These are phyloP conservation scores for Termitomyces eurrhizus DNA, from an alignment of 768 basidiomycete genomes.

Conservation along the genomic window DNA sequence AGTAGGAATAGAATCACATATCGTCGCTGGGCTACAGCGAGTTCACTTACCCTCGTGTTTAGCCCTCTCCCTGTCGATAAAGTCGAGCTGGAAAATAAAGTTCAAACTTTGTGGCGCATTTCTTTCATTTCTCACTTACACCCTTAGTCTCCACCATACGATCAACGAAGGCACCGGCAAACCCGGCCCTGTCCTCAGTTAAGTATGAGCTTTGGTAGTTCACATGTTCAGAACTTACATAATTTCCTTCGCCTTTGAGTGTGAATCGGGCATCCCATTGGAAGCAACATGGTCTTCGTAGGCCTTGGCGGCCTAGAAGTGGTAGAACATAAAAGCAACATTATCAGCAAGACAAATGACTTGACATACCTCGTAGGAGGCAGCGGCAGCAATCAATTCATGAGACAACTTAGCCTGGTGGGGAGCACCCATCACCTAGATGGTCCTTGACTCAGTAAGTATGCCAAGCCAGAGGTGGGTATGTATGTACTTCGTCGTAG, in stretches of 20 bases:
- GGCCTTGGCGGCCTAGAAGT: slow-evolving; percentile 53
- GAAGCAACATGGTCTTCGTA: slow-evolving; percentile 49
- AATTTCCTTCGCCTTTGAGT: slow-evolving; percentile 56
- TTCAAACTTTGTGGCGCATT: background rate
- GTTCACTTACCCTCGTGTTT: slow-evolving; percentile 23
- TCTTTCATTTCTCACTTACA: slow-evolving; percentile 18
- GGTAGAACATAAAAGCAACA: background rate
- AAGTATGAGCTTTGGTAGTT: background rate
- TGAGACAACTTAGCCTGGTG: slow-evolving; percentile 62
- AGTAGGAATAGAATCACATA: background rate
- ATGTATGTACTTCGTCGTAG: slow-evolving; percentile 32
- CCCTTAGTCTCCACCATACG: slow-evolving; percentile 53
- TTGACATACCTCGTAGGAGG: slow-evolving; percentile 52
- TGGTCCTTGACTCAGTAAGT: background rate
- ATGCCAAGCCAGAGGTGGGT: background rate
- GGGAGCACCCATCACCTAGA: slow-evolving; percentile 41
- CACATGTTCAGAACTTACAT: slow-evolving; percentile 24
- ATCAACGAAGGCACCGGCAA: slow-evolving; percentile 51
- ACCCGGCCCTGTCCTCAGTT: slow-evolving; percentile 39
- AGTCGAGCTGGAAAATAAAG: slow-evolving; percentile 24
- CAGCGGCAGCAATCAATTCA: slow-evolving; percentile 65
- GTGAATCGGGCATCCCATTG: slow-evolving; percentile 46
- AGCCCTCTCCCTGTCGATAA: slow-evolving; percentile 23
- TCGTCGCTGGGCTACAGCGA: background rate
- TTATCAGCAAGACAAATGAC: background rate